Percentiles rank a stretch among this genome's conserved stretches.
Evolutionary conservation across 768 basidiomycete genomes (phyloP).

Genomic region (Pluteus cervinus): DNA sequence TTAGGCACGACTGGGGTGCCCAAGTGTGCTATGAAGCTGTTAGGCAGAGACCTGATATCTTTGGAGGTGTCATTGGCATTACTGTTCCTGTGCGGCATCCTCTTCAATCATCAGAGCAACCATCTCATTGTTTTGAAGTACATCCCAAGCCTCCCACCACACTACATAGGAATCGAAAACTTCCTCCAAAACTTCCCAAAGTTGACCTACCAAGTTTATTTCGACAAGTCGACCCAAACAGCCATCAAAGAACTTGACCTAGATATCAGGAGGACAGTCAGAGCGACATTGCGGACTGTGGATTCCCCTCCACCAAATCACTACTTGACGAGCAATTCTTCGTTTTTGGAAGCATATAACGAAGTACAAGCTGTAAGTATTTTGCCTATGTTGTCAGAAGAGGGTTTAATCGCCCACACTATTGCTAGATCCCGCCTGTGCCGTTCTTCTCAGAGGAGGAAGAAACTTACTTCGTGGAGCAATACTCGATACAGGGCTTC

Average conservation of each 20-base stretch:
- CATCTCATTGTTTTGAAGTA: not conserved
- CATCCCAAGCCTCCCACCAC: slow-evolving; percentile 38
- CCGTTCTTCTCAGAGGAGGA: slow-evolving; percentile 55
- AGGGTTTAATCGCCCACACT: not conserved
- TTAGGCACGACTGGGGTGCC: slow-evolving; percentile 75
- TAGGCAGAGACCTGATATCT: slow-evolving; percentile 59
- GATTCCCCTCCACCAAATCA: slow-evolving; percentile 48
- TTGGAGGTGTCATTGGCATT: slow-evolving; percentile 50
- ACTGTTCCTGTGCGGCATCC: slow-evolving; percentile 48
- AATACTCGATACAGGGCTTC: slow-evolving; percentile 54
- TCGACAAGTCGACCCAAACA: slow-evolving; percentile 38
- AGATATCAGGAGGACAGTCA: slow-evolving; percentile 51
- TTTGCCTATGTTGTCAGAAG: not conserved
- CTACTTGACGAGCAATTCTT: slow-evolving; percentile 44
- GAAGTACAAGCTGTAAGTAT: slow-evolving; percentile 33
- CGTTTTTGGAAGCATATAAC: slow-evolving; percentile 50
- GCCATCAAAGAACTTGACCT: slow-evolving; percentile 49
- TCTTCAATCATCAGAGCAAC: not conserved
- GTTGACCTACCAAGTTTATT: slow-evolving; percentile 61
- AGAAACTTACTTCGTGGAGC: slow-evolving; percentile 67
- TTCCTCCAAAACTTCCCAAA: slow-evolving; percentile 39
- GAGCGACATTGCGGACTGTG: slow-evolving; percentile 48
- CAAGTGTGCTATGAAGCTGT: slow-evolving; percentile 64
- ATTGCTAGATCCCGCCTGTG: slow-evolving; percentile 48
- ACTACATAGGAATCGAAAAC: slow-evolving; percentile 38